These are phyloP conservation scores for Isabelozyma heimii DNA, from an alignment of 805 yeast genomes.

Conservation along the genomic window DNA sequence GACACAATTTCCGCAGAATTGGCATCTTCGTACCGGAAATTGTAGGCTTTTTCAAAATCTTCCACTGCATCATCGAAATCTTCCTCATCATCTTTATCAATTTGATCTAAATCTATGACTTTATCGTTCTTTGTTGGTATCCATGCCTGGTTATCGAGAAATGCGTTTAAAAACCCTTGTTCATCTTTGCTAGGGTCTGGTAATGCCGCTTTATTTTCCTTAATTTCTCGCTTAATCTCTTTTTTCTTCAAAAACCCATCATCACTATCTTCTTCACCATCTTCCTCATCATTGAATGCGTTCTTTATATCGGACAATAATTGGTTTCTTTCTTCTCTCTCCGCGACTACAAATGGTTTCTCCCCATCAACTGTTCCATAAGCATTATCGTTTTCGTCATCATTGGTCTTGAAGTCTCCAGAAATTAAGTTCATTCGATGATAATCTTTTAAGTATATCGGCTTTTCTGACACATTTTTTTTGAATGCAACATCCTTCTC, in stretches of 20 bases:
- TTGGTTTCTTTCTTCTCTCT: constrained; percentile 69
- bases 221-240: constrained; percentile 16
- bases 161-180: constrained; percentile 70
- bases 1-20: constrained; percentile 86
- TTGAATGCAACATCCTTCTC: constrained; percentile 25
- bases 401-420: constrained; percentile 58
- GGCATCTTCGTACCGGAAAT: constrained; percentile 93
- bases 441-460: constrained; percentile 87
- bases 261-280: constrained; percentile 41
- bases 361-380: constrained; percentile 47
- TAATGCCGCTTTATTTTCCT: constrained; percentile 21
- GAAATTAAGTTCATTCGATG: constrained; percentile 80
- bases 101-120: constrained; percentile 48
- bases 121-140: constrained; percentile 69
- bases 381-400: constrained; percentile 42
- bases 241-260: constrained; percentile 57
- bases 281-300: constrained; percentile 51
- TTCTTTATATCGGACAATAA: constrained; percentile 75
- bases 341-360: constrained; percentile 72
- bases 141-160: constrained; percentile 83
- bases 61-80: constrained; percentile 93
- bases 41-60: constrained; percentile 85
- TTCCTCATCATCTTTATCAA: constrained; percentile 63
- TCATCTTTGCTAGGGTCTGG: constrained; percentile 63
- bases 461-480: constrained; percentile 40